Evolutionary conservation across 495 filamentous ascomycete species (phyloP), one percentile per base, ranked within the genome.

Genomic region (Penicillium fimorum): DNA sequence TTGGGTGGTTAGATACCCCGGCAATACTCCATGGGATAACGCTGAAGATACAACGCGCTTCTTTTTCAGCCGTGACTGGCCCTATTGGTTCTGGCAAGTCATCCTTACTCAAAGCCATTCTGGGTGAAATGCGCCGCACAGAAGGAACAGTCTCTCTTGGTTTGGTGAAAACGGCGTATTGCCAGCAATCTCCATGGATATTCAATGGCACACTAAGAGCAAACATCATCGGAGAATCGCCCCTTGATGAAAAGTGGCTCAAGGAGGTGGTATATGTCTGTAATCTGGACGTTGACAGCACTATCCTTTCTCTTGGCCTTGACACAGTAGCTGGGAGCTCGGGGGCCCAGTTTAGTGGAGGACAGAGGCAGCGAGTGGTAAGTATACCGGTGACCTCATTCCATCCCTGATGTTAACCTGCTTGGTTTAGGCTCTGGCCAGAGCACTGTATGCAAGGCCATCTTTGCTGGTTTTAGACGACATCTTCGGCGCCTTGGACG

Each of bases 31-130:
- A 10, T 41, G 18, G 9, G 2, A 35, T 53, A 30, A 32, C 40
- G 10, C 9, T 45, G 15, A 24, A 29, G 27, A 53, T 53, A 27
- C 13, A 33, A 0, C 2, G 10, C 24, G 29, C 20, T 22, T 17
- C 30, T 0, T 18, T 33, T 27, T 18, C 29, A 7, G 20, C 32
- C 4, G 15, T 53, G n/a, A 53, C 27, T 17, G 50, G 41, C 4
- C 41, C 38, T 13, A 35, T 33, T 33, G 50, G 50, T 5, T 30
- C 38, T 37, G 50, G 41, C 27, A 53, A 53, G 17, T 45, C 50
- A 5, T 18, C 50, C 15, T 24, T 53, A 13, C 27, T 53, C 13
- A 17, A 45, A 33, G 43, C 20, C 1, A 35, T 53, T 4, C 27
- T 53, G n/a, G 50, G 40, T n/a, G 38, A 53, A 45, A 53, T 29